Evolutionary conservation across 495 filamentous ascomycete genomes (phyloP).

Genomic region (Bryoglossum gracile): DNA sequence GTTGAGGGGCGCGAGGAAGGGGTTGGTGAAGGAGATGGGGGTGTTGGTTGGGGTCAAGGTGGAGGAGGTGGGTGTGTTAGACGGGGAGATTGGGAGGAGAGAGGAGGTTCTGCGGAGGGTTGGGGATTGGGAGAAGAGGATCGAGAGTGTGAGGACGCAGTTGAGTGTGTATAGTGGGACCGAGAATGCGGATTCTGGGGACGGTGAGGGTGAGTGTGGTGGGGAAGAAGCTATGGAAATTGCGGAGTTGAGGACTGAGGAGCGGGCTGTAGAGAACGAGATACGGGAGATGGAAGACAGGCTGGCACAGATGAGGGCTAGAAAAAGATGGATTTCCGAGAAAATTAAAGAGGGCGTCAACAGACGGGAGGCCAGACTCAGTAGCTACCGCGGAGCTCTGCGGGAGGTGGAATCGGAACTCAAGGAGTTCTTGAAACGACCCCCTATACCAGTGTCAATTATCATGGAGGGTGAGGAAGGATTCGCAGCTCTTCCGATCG

Average conservation of each 20-base stretch:
- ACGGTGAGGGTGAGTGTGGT: constrained; percentile 7
- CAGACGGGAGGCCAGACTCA: constrained; percentile 41
- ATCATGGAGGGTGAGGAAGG: constrained; percentile 32
- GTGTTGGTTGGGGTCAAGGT: constrained; percentile 64
- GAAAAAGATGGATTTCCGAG: constrained; percentile 51
- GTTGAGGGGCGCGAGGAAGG: constrained; percentile 59
- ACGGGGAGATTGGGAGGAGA: constrained; percentile 47
- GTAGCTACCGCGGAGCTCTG: constrained; percentile 41
- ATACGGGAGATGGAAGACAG: constrained; percentile 54
- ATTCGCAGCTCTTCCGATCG: constrained; percentile 48
- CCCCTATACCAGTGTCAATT: constrained; percentile 29
- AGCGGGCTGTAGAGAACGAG: constrained; percentile 46
- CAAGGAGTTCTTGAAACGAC: constrained; percentile 39
- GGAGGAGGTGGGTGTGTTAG: constrained; percentile 59
- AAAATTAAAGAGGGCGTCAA: constrained; percentile 60
- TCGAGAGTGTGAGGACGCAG: constrained; percentile 27
- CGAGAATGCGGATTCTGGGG: constrained; percentile 10
- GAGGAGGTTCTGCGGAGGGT: constrained; percentile 53
- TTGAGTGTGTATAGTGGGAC: constrained; percentile 3
- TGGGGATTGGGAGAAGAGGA: constrained; percentile 50
- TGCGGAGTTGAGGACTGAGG: constrained; percentile 44
- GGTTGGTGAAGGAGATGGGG: constrained; percentile 63
- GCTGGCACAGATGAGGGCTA: constrained; percentile 59
- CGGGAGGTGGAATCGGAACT: constrained; percentile 35
- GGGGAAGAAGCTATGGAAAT: constrained; percentile 31